A percentile compares a stretch with the other conserved stretches of the same genome.
Conservation (phyloP, 1,139 yeast genomes). For the Candida sanyaensis region DNA sequence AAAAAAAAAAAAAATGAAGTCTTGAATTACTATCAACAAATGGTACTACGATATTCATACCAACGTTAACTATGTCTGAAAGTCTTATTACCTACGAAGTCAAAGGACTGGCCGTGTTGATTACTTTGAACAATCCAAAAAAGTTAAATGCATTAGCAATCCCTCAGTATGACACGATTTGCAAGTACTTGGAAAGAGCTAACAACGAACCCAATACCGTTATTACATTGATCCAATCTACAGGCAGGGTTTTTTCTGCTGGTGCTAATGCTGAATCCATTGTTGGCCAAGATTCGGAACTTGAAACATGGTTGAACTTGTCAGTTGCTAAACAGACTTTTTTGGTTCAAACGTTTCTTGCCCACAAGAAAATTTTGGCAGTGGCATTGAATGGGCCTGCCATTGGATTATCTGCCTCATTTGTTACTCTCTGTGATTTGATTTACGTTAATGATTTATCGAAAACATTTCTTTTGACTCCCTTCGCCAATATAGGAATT, state of each 20-base stretch:
- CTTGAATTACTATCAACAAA: not conserved
- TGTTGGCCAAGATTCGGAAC: slow-evolving; percentile 32
- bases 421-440: slow-evolving; percentile 77
- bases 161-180: slow-evolving; percentile 64
- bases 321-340: slow-evolving; percentile 72
- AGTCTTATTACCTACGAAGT: slow-evolving; percentile 51
- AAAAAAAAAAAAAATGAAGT: not conserved
- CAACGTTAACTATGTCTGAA: slow-evolving; percentile 8
- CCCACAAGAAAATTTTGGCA: slow-evolving; percentile 71
- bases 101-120: slow-evolving; percentile 55
- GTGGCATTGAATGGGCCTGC: slow-evolving; percentile 87
- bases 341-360: slow-evolving; percentile 66
- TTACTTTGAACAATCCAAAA: slow-evolving; percentile 65
- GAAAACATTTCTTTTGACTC: slow-evolving; percentile 63
- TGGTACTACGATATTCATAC: no score
- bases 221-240: slow-evolving; percentile 67
- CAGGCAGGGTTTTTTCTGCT: slow-evolving; percentile 80
- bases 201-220: slow-evolving; percentile 63
- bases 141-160: slow-evolving; percentile 69
- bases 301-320: slow-evolving; percentile 56
- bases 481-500: slow-evolving; percentile 81
- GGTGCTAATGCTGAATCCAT: slow-evolving; percentile 62
- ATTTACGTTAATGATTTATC: slow-evolving; percentile 64
- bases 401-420: slow-evolving; percentile 74
- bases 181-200: slow-evolving; percentile 63